Conservation (phyloP, 176 grass and related monocot species). For the Avena eriantha region DNA sequence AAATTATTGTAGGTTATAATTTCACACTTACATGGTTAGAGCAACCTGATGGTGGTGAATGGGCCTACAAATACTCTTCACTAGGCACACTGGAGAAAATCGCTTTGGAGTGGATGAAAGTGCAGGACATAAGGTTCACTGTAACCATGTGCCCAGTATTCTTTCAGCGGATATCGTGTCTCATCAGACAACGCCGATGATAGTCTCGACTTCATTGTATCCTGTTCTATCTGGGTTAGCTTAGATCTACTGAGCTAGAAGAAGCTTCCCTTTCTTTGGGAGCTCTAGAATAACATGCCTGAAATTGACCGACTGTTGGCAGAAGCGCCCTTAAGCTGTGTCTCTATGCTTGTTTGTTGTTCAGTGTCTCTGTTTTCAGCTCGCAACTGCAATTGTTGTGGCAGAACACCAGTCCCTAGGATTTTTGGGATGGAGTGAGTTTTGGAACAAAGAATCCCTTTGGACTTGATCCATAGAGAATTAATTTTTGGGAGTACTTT, state of each 20-base stretch:
- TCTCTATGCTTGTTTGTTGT: neutral
- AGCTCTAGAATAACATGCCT: neutral
- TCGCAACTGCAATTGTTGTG: neutral
- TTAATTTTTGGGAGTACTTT: too few relatives aligned
- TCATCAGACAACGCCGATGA: constrained; percentile 29
- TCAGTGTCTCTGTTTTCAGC: neutral
- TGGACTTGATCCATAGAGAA: too few relatives aligned
- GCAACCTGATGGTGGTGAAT: constrained; percentile 44
- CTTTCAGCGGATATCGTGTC: constrained; percentile 50
- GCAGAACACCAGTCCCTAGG: too few relatives aligned
- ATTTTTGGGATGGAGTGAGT: too few relatives aligned
- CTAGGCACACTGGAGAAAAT: constrained; percentile 70
- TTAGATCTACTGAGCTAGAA: neutral
- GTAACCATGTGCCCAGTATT: constrained; percentile 66
- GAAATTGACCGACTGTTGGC: neutral
- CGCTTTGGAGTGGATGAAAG: constrained; percentile 71
- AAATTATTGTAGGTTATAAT: constrained; percentile 65
- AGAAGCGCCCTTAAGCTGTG: neutral
- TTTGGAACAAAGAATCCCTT: too few relatives aligned
- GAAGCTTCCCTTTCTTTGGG: neutral
- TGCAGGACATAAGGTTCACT: constrained; percentile 61
- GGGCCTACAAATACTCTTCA: constrained; percentile 61
- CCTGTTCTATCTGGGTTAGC: neutral
- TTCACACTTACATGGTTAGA: constrained; percentile 74
- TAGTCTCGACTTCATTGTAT: neutral